Percentiles rank a stretch among this genome's conserved stretches.
Evolutionary conservation across 2,329 filamentous ascomycete species (phyloP).

Genomic region (Macrophomina phaseolina): DNA sequence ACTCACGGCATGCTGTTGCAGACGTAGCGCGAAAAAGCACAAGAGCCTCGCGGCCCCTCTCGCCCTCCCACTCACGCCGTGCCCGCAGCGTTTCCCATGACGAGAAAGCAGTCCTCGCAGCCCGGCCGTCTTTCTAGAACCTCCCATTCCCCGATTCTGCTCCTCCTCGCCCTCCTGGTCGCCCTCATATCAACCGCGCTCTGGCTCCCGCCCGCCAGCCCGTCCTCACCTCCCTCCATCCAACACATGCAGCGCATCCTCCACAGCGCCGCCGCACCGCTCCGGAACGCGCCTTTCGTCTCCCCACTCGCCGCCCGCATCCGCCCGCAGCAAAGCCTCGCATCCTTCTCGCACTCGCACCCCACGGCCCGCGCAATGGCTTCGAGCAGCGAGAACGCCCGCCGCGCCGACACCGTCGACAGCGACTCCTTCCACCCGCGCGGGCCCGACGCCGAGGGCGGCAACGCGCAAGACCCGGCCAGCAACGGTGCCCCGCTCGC

Average conservation of each 20-base stretch:
- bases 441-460: not conserved
- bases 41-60: not conserved
- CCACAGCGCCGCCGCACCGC: not conserved
- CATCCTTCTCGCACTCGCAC: not conserved
- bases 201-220: not conserved
- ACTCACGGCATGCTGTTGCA: not conserved
- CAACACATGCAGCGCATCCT: conserved; percentile 14
- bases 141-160: not conserved
- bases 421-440: conserved; percentile 19
- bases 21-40: not conserved
- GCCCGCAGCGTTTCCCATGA: not conserved
- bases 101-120: not conserved
- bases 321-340: not conserved
- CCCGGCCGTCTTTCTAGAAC: conserved; percentile 11
- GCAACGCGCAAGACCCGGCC: not conserved
- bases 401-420: not conserved
- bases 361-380: not conserved
- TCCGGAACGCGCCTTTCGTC: not conserved
- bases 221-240: not conserved
- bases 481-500: conserved; percentile 18
- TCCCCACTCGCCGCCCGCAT: not conserved
- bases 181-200: not conserved
- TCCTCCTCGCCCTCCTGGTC: not conserved
- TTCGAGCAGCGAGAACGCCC: not conserved
- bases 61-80: not conserved